Percentiles rank a stretch among this genome's conserved stretches.
Evolutionary conservation across 2,329 filamentous ascomycete species (phyloP).

Genomic region (Amauroascus niger): DNA sequence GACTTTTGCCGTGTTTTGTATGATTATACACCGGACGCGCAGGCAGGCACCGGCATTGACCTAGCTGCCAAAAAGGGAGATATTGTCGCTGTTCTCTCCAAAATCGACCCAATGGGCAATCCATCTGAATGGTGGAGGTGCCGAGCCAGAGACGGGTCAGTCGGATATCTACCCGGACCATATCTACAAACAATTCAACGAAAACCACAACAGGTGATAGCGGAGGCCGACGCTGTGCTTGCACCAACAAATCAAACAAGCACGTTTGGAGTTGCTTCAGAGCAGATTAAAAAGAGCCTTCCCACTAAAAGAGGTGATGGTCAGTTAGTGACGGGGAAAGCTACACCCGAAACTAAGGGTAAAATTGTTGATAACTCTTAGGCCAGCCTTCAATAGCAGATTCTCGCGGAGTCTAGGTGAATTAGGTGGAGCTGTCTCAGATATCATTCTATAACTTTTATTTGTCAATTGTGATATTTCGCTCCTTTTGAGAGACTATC

Average conservation of each 20-base stretch:
- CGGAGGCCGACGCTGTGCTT: constrained; percentile 21
- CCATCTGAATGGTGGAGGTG: constrained; percentile 97
- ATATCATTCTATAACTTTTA: too few species aligned
- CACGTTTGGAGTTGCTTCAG: neutral
- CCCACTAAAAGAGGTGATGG: neutral
- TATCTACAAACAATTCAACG: constrained; percentile 72
- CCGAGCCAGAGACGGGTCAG: constrained; percentile 74
- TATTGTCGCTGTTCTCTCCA: constrained; percentile 84
- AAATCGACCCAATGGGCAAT: constrained; percentile 83
- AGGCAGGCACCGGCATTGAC: constrained; percentile 61
- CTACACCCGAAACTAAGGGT: neutral
- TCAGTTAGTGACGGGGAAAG: neutral
- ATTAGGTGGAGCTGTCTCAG: too few species aligned
- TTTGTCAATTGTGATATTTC: too few species aligned
- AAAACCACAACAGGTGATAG: constrained; percentile 38
- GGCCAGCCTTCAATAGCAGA: neutral
- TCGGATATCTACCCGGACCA: constrained; percentile 84
- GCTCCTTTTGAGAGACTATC: too few species aligned
- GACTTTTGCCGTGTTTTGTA: constrained; percentile 94
- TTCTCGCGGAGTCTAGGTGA: neutral
- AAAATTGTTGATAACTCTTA: neutral
- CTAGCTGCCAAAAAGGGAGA: constrained; percentile 90
- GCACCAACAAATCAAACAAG: neutral
- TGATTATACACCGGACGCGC: constrained; percentile 76
- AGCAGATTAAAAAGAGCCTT: neutral